Evolutionary conservation across 2,329 filamentous ascomycete species (phyloP).

Genomic region (Fusarium sp.): DNA sequence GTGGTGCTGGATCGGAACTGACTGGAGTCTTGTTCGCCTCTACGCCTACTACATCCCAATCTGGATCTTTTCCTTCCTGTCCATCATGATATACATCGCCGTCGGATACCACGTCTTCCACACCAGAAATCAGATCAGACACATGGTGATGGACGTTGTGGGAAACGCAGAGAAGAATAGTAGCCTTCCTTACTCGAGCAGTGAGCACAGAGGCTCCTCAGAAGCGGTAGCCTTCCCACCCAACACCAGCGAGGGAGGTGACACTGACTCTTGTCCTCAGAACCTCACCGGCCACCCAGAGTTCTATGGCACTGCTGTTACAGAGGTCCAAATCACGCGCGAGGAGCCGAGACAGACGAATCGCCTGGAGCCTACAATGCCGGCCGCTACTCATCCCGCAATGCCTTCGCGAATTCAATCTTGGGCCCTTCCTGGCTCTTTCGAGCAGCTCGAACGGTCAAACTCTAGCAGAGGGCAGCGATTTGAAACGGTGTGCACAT

Average conservation of each 20-base stretch:
- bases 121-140: slow-evolving; percentile 65
- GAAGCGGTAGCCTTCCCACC: slow-evolving; percentile 48
- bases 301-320: slow-evolving; percentile 61
- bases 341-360: slow-evolving; percentile 33
- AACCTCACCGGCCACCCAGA: slow-evolving; percentile 43
- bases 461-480: slow-evolving; percentile 33
- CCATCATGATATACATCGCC: slow-evolving; percentile 64
- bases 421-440: slow-evolving; percentile 37
- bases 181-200: slow-evolving; percentile 39
- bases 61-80: slow-evolving; percentile 67
- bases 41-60: slow-evolving; percentile 71
- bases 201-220: slow-evolving; percentile 46
- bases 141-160: slow-evolving; percentile 51
- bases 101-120: slow-evolving; percentile 70
- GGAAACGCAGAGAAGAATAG: slow-evolving; percentile 34
- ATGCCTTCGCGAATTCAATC: slow-evolving; percentile 35
- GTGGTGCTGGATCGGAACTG: slow-evolving; percentile 69
- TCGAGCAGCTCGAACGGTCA: slow-evolving; percentile 24
- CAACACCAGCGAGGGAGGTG: background rate
- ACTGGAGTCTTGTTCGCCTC: slow-evolving; percentile 66
- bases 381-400: slow-evolving; percentile 25
- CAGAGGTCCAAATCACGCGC: slow-evolving; percentile 60
- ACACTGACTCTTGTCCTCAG: slow-evolving; percentile 40
- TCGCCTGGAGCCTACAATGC: slow-evolving; percentile 8
- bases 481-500: slow-evolving; percentile 48